Evolutionary conservation across 805 yeast genomes (phyloP), one percentile per base, ranked within the genome.

Genomic region (Pichia scutulata): DNA sequence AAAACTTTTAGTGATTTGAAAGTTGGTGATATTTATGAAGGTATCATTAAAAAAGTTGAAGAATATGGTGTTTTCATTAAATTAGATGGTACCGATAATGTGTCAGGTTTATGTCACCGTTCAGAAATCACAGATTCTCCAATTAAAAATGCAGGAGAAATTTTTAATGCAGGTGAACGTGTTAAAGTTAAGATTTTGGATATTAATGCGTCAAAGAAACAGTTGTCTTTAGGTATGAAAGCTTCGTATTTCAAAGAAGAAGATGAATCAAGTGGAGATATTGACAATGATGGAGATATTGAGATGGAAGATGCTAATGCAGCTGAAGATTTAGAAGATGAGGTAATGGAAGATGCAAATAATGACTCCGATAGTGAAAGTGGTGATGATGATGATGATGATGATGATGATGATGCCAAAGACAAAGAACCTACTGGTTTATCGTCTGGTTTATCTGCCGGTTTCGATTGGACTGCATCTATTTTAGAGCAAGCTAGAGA

Each of bases 401-500:
- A 49, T 4, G 53, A 53, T 21, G 54, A 54, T n/a, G 63, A 61
- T 14, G 51, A 47, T 13, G 48, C 58, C 16, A 57, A 60, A 28
- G 58, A 55, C 12, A 62, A 41, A 60, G 54, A 46, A 21, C 55
- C 47, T 10, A n/a, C 58, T 14, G 66, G 61, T 12, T 62, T 69
- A 60, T 21, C 56, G 3, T 70, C 67, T 41, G 95, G 95, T 8
- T 74, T 93, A 51, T 81, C 89, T 19, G 84, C 95, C 39, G 95
- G 95, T 3, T 93, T 93, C 60, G 97, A 93, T 67, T 93, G 99
- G 99, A 84, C 96, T 43, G 96, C 96, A 2, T 82, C 87, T 40
- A 81, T 88, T 57, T 73, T 89, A 55, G 96, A 87, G 58, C 95
- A 87, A 69, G 87, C 84, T 19, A 82, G 78, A 52, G 82, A 74